Conservation (phyloP, 768 basidiomycete species). For the Suillus variegatus region DNA sequence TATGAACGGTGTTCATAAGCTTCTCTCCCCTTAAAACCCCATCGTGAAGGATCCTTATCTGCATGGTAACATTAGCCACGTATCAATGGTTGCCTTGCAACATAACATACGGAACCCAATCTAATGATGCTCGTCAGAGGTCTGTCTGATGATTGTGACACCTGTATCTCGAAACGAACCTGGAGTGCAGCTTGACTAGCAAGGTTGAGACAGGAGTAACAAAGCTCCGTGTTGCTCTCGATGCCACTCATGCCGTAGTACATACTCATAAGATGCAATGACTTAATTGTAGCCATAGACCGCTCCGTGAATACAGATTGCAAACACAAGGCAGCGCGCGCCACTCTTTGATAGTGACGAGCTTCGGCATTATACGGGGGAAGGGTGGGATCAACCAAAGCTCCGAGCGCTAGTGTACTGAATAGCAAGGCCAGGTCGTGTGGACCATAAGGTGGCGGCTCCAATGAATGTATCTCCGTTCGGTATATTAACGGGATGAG, state of each 20-base stretch:
- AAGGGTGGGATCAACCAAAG: slow-evolving; percentile 46
- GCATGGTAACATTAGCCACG: slow-evolving; percentile 11
- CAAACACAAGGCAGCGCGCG: slow-evolving; percentile 47
- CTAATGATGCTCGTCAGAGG: slow-evolving; percentile 6
- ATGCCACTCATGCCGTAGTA: slow-evolving; percentile 56
- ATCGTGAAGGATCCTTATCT: slow-evolving; percentile 54
- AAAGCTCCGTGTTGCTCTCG: slow-evolving; percentile 49
- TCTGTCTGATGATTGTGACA: background rate
- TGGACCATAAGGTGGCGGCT: slow-evolving; percentile 36
- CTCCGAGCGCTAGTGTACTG: slow-evolving; percentile 48
- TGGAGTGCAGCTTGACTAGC: slow-evolving; percentile 49
- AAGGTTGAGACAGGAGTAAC: slow-evolving; percentile 47
- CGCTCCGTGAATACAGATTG: slow-evolving; percentile 45
- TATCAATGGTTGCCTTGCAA: background rate
- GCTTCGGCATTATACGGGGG: slow-evolving; percentile 52
- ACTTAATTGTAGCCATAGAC: slow-evolving; percentile 50
- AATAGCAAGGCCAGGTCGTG: slow-evolving; percentile 53
- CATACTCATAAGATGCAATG: slow-evolving; percentile 53
- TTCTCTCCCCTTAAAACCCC: slow-evolving; percentile 50
- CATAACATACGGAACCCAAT: slow-evolving; percentile 17
- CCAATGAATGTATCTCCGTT: slow-evolving; percentile 2
- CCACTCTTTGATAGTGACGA: slow-evolving; percentile 51
- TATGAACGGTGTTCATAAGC: slow-evolving; percentile 54
- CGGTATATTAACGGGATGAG: slow-evolving; percentile 49
- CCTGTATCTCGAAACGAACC: slow-evolving; percentile 31